These are phyloP conservation scores for Rhodofomes roseus DNA, from an alignment of 1,284 basidiomycete species.

Conservation along the genomic window DNA sequence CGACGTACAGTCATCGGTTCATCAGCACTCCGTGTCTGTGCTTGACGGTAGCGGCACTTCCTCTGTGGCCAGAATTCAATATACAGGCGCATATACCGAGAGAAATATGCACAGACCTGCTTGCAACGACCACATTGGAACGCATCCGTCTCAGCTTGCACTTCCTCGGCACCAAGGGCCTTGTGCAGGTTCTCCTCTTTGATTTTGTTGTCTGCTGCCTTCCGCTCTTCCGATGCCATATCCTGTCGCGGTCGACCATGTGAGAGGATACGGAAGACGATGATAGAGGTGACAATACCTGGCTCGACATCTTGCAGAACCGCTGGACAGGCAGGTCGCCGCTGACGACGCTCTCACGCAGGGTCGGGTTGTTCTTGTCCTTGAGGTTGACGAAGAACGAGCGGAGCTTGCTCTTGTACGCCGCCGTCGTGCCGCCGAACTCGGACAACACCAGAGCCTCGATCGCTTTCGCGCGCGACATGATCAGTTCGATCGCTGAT, in stretches of 20 bases:
- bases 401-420: slow-evolving; percentile 82
- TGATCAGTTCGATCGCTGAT: slow-evolving; percentile 60
- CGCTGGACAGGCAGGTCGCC: slow-evolving; percentile 72
- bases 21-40: slow-evolving; percentile 92
- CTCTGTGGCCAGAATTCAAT: slow-evolving; percentile 39
- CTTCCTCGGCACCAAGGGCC: slow-evolving; percentile 86
- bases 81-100: background rate
- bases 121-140: slow-evolving; percentile 97
- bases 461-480: slow-evolving; percentile 53
- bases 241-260: no score
- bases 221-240: slow-evolving; percentile 93
- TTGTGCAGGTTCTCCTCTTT: slow-evolving; percentile 89
- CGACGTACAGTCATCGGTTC: slow-evolving; percentile 90
- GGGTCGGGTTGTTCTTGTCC: slow-evolving; percentile 89
- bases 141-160: slow-evolving; percentile 93
- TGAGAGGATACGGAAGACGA: no score
- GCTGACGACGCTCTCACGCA: slow-evolving; percentile 82
- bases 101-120: slow-evolving; percentile 42
- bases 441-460: slow-evolving; percentile 55
- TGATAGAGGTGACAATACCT: slow-evolving; percentile 44
- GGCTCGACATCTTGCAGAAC: slow-evolving; percentile 80
- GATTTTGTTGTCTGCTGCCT: slow-evolving; percentile 80
- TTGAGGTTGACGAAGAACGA: slow-evolving; percentile 92
- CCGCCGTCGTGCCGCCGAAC: slow-evolving; percentile 40
- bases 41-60: slow-evolving; percentile 91